These are phyloP conservation scores for Exophiala aquamarina DNA, from an alignment of 2,329 filamentous ascomycete genomes.

Conservation along the genomic window DNA sequence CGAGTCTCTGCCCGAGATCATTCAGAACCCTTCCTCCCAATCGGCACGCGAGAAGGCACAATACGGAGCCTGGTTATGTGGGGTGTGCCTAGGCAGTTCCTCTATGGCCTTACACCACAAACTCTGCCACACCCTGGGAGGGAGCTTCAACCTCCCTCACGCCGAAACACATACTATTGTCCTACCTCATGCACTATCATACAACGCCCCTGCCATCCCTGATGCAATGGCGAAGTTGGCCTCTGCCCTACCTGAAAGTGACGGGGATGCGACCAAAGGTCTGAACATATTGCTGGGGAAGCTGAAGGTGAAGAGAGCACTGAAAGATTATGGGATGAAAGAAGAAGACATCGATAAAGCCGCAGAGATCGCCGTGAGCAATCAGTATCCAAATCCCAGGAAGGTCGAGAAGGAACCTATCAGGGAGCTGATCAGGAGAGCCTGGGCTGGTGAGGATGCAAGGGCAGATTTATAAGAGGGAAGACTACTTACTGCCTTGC, in stretches of 20 bases:
- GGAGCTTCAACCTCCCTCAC: constrained; percentile 63
- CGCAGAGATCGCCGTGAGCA: constrained; percentile 58
- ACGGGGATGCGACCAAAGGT: constrained; percentile 59
- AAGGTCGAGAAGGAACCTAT: constrained; percentile 53
- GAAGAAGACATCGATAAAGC: constrained; percentile 62
- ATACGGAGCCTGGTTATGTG: constrained; percentile 67
- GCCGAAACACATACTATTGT: constrained; percentile 66
- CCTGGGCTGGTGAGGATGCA: constrained; percentile 57
- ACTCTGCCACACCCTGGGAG: constrained; percentile 65
- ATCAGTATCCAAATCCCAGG: constrained; percentile 62
- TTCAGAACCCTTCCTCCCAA: constrained; percentile 44
- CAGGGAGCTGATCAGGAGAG: constrained; percentile 57
- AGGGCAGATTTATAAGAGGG: constrained; percentile 21
- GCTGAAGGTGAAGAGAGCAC: constrained; percentile 52
- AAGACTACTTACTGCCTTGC: no score
- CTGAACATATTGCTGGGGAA: constrained; percentile 57
- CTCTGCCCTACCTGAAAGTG: constrained; percentile 53
- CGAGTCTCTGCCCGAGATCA: constrained; percentile 53
- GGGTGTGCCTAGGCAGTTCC: constrained; percentile 59
- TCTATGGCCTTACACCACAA: constrained; percentile 68
- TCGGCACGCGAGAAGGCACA: constrained; percentile 53
- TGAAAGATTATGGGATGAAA: constrained; percentile 59
- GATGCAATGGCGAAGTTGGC: constrained; percentile 55
- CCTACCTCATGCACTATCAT: constrained; percentile 62
- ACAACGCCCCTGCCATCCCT: constrained; percentile 58